Evolutionary conservation across 179 eudicot genomes (phyloP).

Genomic region (Gypsophila paniculata): DNA sequence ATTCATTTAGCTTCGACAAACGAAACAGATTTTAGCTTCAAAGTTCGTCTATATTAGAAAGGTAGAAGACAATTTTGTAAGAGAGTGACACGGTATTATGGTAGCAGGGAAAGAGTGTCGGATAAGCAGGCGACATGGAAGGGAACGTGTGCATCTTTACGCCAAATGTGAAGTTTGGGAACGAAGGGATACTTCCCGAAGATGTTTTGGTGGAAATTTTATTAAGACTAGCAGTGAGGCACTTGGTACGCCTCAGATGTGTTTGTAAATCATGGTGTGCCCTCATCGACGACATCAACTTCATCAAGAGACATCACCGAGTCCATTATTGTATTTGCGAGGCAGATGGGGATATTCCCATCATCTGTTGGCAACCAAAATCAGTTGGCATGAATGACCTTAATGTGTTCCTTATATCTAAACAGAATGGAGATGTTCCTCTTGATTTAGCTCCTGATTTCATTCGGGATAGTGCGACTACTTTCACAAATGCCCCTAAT

Average conservation of each 20-base stretch:
- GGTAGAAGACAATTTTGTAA: too few relatives aligned
- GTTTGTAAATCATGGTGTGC: constrained; percentile 20
- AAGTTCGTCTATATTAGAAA: too few relatives aligned
- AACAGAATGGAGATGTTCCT: not conserved
- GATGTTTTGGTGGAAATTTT: constrained; percentile 9
- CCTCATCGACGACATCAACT: not conserved
- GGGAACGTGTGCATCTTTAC: too few relatives aligned
- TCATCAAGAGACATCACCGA: constrained; percentile 6
- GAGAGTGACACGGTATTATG: too few relatives aligned
- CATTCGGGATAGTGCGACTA: not conserved
- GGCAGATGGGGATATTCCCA: not conserved
- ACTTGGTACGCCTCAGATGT: constrained; percentile 7
- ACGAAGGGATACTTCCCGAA: not conserved
- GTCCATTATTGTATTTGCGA: not conserved
- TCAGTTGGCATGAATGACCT: not conserved
- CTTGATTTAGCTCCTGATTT: not conserved
- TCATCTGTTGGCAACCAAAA: not conserved
- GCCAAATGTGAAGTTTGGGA: too few relatives aligned
- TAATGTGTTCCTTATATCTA: not conserved
- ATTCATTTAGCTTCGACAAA: too few relatives aligned
- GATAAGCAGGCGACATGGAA: too few relatives aligned
- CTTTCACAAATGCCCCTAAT: too few relatives aligned
- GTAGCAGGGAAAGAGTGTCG: too few relatives aligned
- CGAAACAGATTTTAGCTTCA: too few relatives aligned
- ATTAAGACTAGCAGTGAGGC: not conserved